Percentiles rank a stretch among this genome's conserved stretches.
These are phyloP conservation scores for Lichtheimia corymbifera DNA, from an alignment of 371 early-diverging fungal genomes.

Conservation along the genomic window DNA sequence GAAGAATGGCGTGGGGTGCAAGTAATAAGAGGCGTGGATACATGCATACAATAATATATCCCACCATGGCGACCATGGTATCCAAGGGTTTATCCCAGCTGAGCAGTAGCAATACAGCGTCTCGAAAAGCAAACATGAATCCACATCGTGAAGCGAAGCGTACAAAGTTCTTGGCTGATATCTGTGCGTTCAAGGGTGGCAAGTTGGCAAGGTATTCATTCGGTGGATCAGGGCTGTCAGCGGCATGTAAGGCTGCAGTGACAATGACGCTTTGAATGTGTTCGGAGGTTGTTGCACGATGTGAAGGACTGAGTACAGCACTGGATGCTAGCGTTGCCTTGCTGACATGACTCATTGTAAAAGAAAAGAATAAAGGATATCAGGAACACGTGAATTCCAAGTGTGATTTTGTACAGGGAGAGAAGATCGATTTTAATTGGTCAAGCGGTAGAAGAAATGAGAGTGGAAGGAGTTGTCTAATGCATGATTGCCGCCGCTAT, in stretches of 20 bases:
- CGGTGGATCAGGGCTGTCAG: conserved; percentile 24
- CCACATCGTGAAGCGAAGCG: conserved; percentile 49
- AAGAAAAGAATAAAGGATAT: too few relatives aligned
- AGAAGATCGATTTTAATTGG: too few relatives aligned
- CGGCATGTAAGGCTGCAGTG: conserved; percentile 43
- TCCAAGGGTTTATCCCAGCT: conserved; percentile 49
- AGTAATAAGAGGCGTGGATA: conserved; percentile 36
- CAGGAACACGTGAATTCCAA: too few relatives aligned
- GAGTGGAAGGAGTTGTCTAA: conserved; percentile 59
- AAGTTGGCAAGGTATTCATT: conserved; percentile 38
- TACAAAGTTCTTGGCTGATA: conserved; percentile 46
- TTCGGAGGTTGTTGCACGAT: conserved; percentile 15
- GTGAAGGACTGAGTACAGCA: too few relatives aligned
- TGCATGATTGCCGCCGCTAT: conserved; percentile 25
- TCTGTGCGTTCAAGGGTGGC: conserved; percentile 42
- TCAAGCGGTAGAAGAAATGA: too few relatives aligned
- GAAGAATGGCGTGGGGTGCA: conserved; percentile 33
- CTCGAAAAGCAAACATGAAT: conserved; percentile 43
- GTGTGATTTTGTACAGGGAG: too few relatives aligned
- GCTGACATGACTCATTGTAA: too few relatives aligned
- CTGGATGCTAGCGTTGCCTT: too few relatives aligned
- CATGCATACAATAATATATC: conserved; percentile 46
- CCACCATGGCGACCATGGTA: conserved; percentile 34
- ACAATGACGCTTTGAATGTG: conserved; percentile 36
- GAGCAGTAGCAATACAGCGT: conserved; percentile 39